Base-by-base conservation (phyloP, 306 rosid genomes). In the Prunus mira region DNA sequence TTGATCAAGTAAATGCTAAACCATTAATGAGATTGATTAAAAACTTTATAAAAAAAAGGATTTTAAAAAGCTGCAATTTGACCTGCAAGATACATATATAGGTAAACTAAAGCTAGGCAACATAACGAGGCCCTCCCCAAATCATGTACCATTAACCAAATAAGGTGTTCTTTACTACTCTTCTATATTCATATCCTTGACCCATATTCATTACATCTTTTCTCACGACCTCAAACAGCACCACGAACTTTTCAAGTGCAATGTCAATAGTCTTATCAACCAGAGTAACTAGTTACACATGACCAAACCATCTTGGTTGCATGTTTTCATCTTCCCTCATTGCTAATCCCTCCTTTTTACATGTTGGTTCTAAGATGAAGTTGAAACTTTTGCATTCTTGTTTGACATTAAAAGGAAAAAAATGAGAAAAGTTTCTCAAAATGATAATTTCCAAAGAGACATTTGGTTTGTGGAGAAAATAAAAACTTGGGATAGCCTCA, bases 1-100 rank as follows among this genome's bases (percentile, higher is more conserved):
- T 73, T 27, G 66, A 76, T 69, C 57, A 61, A 67, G 73, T 58
- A 2, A 56, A 56, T 67, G 61, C 63, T 15, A 57, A 22, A n/a
- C 32, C 55, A 46, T 30, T 12, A 64, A 50, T n/a, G 64, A 43
- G 57, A 28, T 71, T 65, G 24, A 32, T 63, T 24, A 65, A 28
- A 66, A 65, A 60, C 55, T 5, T 2, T 64, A 10, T 43, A 14
- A 13, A 18, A 25, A 25, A 7, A 38, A 38, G 43, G 9, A 38
- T 38, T 38, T 38, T 38, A 38, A 6, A 38, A 38, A 7, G 43
- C 9, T 38, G 43, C 43, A 38, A 38, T 38, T 38, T 30, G 49
- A 34, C 10, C 25, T 34, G 47, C 11, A 32, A 65, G 15, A 52
- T 1, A 25, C 57, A 64, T 11, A 27, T 15, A 27, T 10, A 50